phyloP scores from a whole-genome alignment of 2,329 filamentous ascomycete genomes.

The Shiraia bambusicola region DNA sequence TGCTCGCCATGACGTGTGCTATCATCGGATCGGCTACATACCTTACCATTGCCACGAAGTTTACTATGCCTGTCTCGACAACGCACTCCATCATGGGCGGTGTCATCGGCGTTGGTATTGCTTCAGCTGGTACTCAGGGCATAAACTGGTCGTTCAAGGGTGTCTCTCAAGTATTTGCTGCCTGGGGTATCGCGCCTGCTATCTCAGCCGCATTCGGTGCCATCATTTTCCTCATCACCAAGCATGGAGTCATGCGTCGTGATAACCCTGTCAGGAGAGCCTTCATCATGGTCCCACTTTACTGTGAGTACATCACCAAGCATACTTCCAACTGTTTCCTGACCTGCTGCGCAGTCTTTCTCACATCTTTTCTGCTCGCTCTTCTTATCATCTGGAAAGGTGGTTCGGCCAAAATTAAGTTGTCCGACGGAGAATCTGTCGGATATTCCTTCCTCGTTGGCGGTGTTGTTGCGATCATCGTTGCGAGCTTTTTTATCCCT shows the following conservation, averaged over 20 bases:
- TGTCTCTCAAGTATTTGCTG: conserved; percentile 59
- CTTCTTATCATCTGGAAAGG: conserved; percentile 50
- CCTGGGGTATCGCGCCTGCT: conserved; percentile 62
- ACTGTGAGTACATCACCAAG: conserved; percentile 1
- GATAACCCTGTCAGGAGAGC: conserved; percentile 57
- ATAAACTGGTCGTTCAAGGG: conserved; percentile 60
- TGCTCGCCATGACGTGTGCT: conserved; percentile 58
- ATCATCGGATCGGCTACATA: conserved; percentile 55
- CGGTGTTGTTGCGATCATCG: conserved; percentile 50
- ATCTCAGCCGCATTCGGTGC: conserved; percentile 57
- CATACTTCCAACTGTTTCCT: neutral
- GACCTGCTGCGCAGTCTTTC: conserved; percentile 41
- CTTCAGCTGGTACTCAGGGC: conserved; percentile 55
- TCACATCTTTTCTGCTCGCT: conserved; percentile 57
- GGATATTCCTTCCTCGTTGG: conserved; percentile 59
- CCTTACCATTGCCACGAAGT: conserved; percentile 54
- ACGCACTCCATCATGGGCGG: conserved; percentile 52
- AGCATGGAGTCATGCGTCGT: conserved; percentile 58
- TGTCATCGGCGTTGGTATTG: conserved; percentile 49
- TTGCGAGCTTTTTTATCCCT: conserved; percentile 57
- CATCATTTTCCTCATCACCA: conserved; percentile 58
- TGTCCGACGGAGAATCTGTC: conserved; percentile 53
- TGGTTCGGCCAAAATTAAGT: conserved; percentile 48
- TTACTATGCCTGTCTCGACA: conserved; percentile 57
- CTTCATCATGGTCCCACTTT: conserved; percentile 40